phyloP scores from a whole-genome alignment of 2,329 filamentous ascomycete species.

The Paracorniculantispora psalliotae region DNA sequence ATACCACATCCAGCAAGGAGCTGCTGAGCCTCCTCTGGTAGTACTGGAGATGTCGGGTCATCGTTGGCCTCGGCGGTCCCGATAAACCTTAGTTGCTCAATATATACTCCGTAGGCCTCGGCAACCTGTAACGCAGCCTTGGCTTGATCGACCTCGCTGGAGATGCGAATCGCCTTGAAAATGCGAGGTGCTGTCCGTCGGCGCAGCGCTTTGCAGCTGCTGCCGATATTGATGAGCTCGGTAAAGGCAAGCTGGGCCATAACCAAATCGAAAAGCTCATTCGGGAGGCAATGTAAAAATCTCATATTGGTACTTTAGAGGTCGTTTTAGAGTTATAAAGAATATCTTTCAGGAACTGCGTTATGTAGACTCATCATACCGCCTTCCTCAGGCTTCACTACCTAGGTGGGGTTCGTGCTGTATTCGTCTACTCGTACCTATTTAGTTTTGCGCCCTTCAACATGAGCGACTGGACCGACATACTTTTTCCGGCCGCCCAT shows the following conservation, averaged over 20 bases:
- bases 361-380: no score
- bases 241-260: background rate
- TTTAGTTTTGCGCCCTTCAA: conserved; percentile 10
- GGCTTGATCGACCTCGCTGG: background rate
- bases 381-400: no score
- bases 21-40: background rate
- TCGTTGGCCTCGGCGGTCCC: background rate
- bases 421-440: background rate
- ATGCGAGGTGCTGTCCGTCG: background rate
- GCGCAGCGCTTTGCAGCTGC: background rate
- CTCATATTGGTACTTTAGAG: background rate
- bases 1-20: background rate
- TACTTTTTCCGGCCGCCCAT: conserved; percentile 9
- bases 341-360: no score
- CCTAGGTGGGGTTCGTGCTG: no score
- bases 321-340: background rate
- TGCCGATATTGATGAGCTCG: background rate
- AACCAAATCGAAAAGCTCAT: background rate
- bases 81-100: background rate
- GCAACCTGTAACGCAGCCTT: background rate
- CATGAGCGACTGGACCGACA: conserved; percentile 10
- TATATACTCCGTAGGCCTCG: background rate
- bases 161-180: background rate
- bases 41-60: background rate
- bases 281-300: background rate